These are phyloP conservation scores for Colletotrichum spinosum DNA, from an alignment of 2,329 filamentous ascomycete species.

Conservation along the genomic window DNA sequence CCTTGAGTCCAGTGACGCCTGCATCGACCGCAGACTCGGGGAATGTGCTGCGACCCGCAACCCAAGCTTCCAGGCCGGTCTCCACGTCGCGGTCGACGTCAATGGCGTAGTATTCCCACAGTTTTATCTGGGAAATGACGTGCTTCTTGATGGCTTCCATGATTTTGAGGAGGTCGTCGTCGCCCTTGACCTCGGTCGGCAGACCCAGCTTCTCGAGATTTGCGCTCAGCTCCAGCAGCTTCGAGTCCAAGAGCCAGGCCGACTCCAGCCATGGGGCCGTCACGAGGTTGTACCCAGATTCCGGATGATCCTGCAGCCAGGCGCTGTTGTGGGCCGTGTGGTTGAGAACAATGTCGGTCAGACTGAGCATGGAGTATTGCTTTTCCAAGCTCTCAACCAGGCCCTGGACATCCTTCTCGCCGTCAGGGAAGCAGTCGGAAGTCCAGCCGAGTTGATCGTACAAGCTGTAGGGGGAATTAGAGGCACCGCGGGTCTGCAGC, in stretches of 20 bases:
- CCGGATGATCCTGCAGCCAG: slow-evolving; percentile 94
- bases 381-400: slow-evolving; percentile 86
- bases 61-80: slow-evolving; percentile 79
- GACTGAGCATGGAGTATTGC: slow-evolving; percentile 83
- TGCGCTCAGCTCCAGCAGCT: slow-evolving; percentile 79
- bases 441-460: slow-evolving; percentile 94
- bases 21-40: slow-evolving; percentile 57
- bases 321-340: slow-evolving; percentile 96
- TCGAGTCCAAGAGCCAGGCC: slow-evolving; percentile 71
- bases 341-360: slow-evolving; percentile 98
- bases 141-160: slow-evolving; percentile 88
- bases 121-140: slow-evolving; percentile 79
- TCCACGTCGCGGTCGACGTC: slow-evolving; percentile 80
- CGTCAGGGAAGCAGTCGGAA: slow-evolving; percentile 81
- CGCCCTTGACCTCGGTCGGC: slow-evolving; percentile 77
- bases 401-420: slow-evolving; percentile 82
- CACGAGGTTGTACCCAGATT: slow-evolving; percentile 92
- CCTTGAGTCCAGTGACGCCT: slow-evolving; percentile 61
- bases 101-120: slow-evolving; percentile 95
- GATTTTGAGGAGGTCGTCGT: slow-evolving; percentile 80
- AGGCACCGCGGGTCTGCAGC: slow-evolving; percentile 86
- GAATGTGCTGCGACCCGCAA: slow-evolving; percentile 66
- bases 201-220: slow-evolving; percentile 78
- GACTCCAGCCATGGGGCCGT: slow-evolving; percentile 85
- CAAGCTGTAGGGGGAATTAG: slow-evolving; percentile 97